phyloP scores from a whole-genome alignment of 148 eudicot genomes.

The Amaranthus palmeri region DNA sequence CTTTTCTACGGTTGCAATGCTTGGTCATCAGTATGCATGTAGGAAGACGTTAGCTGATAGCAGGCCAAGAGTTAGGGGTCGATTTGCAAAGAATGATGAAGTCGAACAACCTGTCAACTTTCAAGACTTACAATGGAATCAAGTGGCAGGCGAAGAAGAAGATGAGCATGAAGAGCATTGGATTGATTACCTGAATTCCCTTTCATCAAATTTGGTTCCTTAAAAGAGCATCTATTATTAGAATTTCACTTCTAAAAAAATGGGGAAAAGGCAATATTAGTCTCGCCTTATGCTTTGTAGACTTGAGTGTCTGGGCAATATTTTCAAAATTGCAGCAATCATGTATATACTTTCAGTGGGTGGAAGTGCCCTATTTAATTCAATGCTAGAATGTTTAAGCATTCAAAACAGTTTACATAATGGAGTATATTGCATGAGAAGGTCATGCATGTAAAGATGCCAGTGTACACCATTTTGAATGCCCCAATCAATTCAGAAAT shows the following conservation, averaged over 20 bases:
- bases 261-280: slow-evolving; percentile 6
- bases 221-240: slow-evolving; percentile 6
- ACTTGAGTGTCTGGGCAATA: background rate
- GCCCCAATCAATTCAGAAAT: slow-evolving; percentile 11
- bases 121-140: slow-evolving; percentile 35
- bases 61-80: slow-evolving; percentile 77
- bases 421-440: slow-evolving; percentile 18
- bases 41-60: slow-evolving; percentile 94
- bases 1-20: slow-evolving; percentile 4
- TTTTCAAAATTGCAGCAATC: slow-evolving; percentile 3
- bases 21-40: slow-evolving; percentile 60
- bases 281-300: slow-evolving; percentile 11
- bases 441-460: slow-evolving; percentile 22
- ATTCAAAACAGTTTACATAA: slow-evolving; percentile 14
- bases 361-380: slow-evolving; percentile 10
- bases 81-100: slow-evolving; percentile 82
- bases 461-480: slow-evolving; percentile 18
- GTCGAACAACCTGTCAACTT: slow-evolving; percentile 18
- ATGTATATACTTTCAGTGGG: slow-evolving; percentile 19
- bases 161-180: slow-evolving; percentile 52
- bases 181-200: slow-evolving; percentile 47
- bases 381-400: slow-evolving; percentile 1
- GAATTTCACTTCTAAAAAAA: background rate
- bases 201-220: slow-evolving; percentile 32
- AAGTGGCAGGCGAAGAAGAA: slow-evolving; percentile 33